These are phyloP conservation scores for Populus trichocarpa DNA, from an alignment of 441 rosid genomes.

Conservation along the genomic window DNA sequence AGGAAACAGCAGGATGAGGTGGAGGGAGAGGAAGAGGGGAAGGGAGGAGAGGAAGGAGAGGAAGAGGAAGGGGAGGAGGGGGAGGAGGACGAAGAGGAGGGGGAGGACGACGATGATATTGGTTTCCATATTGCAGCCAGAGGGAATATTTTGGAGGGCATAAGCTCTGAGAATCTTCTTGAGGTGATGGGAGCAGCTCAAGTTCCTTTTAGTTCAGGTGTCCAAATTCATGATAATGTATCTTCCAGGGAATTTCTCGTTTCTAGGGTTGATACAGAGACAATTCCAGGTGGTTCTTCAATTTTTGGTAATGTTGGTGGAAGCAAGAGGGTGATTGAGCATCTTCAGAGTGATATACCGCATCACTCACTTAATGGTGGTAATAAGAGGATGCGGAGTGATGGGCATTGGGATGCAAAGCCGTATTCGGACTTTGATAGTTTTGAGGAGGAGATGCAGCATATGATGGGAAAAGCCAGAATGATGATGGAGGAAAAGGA, in stretches of 20 bases:
- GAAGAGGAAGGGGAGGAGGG: conserved; percentile 25
- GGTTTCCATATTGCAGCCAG: conserved; percentile 45
- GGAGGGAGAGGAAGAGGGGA: background rate
- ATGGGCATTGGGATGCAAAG: conserved; percentile 51
- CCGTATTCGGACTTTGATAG: conserved; percentile 40
- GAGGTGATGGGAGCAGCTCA: conserved; percentile 53
- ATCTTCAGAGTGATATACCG: conserved; percentile 40
- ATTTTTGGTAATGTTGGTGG: conserved; percentile 37
- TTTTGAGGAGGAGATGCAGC: conserved; percentile 48
- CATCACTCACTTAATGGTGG: conserved; percentile 44
- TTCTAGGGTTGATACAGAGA: conserved; percentile 48
- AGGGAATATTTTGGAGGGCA: conserved; percentile 43
- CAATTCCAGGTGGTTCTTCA: conserved; percentile 43
- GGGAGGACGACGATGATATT: conserved; percentile 35
- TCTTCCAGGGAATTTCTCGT: conserved; percentile 52
- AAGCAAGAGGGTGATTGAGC: conserved; percentile 59
- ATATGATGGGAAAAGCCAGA: conserved; percentile 48
- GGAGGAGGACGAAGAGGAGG: conserved; percentile 28
- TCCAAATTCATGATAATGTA: conserved; percentile 39
- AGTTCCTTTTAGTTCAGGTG: conserved; percentile 45
- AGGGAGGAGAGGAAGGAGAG: background rate
- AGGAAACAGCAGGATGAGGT: conserved; percentile 5
- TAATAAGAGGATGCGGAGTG: conserved; percentile 65
- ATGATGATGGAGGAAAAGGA: conserved; percentile 46
- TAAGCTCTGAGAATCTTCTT: conserved; percentile 54